Percentiles rank a stretch among this genome's conserved stretches.
These are phyloP conservation scores for Prunus yedoensis DNA, from an alignment of 331 rosid species.

Conservation along the genomic window DNA sequence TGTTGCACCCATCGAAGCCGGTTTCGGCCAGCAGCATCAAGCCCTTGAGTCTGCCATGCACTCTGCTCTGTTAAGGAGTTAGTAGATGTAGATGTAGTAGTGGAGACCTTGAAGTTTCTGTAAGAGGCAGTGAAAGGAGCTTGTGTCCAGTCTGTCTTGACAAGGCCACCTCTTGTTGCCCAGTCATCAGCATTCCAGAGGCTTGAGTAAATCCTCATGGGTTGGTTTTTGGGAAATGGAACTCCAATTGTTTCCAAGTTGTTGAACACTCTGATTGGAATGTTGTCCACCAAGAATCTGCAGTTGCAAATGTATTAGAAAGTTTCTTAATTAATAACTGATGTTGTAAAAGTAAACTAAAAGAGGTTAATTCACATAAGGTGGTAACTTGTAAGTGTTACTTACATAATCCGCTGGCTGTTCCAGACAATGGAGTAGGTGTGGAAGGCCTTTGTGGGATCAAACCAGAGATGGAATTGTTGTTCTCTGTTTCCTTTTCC, in stretches of 20 bases:
- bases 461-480: constrained; percentile 49
- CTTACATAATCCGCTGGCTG: constrained; percentile 40
- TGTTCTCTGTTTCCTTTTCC: constrained; percentile 48
- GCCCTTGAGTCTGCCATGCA: constrained; percentile 31
- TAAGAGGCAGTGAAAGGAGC: constrained; percentile 78
- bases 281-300: constrained; percentile 38
- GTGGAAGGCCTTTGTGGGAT: constrained; percentile 46
- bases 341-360: too few species aligned
- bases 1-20: constrained; percentile 47
- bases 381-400: not conserved
- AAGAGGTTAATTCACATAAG: too few species aligned
- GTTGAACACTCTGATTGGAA: constrained; percentile 38
- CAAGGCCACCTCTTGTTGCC: constrained; percentile 82
- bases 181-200: constrained; percentile 79
- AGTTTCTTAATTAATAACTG: not conserved
- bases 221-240: constrained; percentile 52
- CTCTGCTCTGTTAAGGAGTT: not conserved
- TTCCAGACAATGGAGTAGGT: constrained; percentile 48
- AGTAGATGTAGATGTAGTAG: not conserved
- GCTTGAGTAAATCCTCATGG: constrained; percentile 72
- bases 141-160: constrained; percentile 62
- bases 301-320: not conserved
- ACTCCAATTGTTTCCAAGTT: constrained; percentile 35
- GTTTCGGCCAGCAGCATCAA: constrained; percentile 40
- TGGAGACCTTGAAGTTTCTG: constrained; percentile 41